These are phyloP conservation scores for Xanthoconium purpureum DNA, from an alignment of 768 basidiomycete species.

Conservation along the genomic window DNA sequence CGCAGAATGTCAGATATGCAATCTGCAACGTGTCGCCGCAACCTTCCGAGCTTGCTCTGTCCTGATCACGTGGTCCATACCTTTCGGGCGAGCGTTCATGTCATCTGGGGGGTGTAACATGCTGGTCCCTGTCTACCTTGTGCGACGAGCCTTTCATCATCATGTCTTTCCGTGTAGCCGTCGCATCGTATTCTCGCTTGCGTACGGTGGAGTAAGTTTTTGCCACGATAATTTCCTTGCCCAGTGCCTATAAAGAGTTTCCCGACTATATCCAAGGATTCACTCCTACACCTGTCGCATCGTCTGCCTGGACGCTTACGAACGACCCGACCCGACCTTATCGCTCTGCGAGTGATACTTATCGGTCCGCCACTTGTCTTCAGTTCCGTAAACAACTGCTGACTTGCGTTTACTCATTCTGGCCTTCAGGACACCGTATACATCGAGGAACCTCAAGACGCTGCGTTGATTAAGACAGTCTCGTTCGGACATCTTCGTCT, in stretches of 20 bases:
- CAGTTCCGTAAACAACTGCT: neutral
- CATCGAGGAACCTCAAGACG: neutral
- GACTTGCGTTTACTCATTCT: neutral
- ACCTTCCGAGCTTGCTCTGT: constrained; percentile 26
- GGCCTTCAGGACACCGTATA: neutral
- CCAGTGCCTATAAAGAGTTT: constrained; percentile 17
- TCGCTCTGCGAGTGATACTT: constrained; percentile 1
- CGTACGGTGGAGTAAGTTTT: neutral
- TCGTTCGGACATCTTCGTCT: neutral
- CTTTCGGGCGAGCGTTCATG: neutral
- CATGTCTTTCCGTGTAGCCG: constrained; percentile 15
- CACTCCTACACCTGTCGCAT: constrained; percentile 1
- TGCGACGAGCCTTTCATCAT: constrained; percentile 19
- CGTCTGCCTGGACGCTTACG: constrained; percentile 12
- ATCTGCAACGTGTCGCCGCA: constrained; percentile 24
- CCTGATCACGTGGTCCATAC: constrained; percentile 16
- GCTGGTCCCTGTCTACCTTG: constrained; percentile 17
- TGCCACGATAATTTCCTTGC: neutral
- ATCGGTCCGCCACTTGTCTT: constrained; percentile 5
- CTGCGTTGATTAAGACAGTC: neutral
- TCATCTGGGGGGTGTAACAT: neutral
- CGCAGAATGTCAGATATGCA: neutral
- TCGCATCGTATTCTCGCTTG: constrained; percentile 6
- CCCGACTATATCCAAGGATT: neutral
- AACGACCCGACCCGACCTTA: neutral